phyloP scores from a whole-genome alignment of 169 alveolate species.

The Plasmodium gallinaceum region DNA sequence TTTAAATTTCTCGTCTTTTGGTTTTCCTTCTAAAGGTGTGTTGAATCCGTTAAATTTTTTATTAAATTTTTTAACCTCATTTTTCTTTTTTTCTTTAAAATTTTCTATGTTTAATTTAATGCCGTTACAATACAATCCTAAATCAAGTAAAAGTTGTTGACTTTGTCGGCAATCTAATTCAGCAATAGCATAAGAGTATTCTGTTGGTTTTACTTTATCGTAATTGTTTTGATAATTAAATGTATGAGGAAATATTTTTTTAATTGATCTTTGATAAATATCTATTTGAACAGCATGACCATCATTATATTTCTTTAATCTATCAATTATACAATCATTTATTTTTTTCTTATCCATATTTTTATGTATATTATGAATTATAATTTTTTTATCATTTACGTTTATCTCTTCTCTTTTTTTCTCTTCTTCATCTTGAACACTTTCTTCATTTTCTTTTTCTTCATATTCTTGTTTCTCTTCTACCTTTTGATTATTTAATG shows the following conservation, averaged over 20 bases:
- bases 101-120: conserved; percentile 61
- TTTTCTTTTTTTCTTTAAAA: conserved; percentile 58
- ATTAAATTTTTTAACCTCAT: conserved; percentile 8
- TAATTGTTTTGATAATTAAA: conserved; percentile 24
- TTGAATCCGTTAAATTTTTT: conserved; percentile 15
- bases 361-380: conserved; percentile 74
- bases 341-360: conserved; percentile 73
- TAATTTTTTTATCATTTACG: conserved; percentile 63
- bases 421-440: background rate
- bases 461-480: conserved; percentile 5
- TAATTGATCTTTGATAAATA: conserved; percentile 46
- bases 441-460: conserved; percentile 9
- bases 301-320: conserved; percentile 66
- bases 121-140: conserved; percentile 71
- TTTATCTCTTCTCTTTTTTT: conserved; percentile 28
- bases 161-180: conserved; percentile 75
- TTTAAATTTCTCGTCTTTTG: conserved; percentile 40
- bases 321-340: conserved; percentile 60
- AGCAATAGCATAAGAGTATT: conserved; percentile 68
- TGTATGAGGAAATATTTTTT: conserved; percentile 15
- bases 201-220: conserved; percentile 20
- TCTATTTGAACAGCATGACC: conserved; percentile 78
- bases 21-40: conserved; percentile 1
- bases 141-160: conserved; percentile 47
- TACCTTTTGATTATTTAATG: background rate